Conservation (phyloP, 306 rosid species). For the Glycine latifolia region DNA sequence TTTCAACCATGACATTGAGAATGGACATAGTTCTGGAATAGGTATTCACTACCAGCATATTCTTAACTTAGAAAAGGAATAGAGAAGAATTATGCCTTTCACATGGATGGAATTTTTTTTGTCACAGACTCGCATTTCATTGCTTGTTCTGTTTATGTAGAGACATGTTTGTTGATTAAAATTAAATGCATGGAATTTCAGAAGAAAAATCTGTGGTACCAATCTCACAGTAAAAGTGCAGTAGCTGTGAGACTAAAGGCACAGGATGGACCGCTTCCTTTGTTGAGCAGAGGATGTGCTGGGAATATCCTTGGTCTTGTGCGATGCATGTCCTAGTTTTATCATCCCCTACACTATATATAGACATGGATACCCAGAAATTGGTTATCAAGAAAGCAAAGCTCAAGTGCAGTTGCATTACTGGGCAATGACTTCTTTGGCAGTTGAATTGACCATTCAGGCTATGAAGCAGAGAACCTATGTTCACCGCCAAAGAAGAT, state of each 20-base stretch:
- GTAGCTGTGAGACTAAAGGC: conserved; percentile 35
- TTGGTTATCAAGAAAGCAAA: conserved; percentile 31
- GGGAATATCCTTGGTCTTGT: conserved; percentile 49
- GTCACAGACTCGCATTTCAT: conserved; percentile 17
- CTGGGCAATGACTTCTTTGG: conserved; percentile 74
- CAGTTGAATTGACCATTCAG: conserved; percentile 48
- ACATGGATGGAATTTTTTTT: conserved; percentile 32
- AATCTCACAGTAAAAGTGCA: conserved; percentile 27
- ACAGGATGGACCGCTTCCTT: conserved; percentile 43
- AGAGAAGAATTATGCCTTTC: conserved; percentile 40
- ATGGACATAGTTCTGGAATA: conserved; percentile 14
- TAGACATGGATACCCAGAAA: background rate
- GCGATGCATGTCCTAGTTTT: conserved; percentile 26
- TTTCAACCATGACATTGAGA: background rate
- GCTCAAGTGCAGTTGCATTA: conserved; percentile 56
- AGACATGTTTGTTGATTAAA: background rate
- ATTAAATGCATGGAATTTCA: conserved; percentile 25
- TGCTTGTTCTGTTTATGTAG: background rate
- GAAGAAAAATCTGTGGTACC: conserved; percentile 33
- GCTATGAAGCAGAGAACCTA: background rate
- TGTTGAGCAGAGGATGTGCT: conserved; percentile 49
- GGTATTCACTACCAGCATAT: conserved; percentile 45
- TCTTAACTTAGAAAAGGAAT: conserved; percentile 33
- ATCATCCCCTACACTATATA: conserved; percentile 42
- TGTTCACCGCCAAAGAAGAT: conserved; percentile 78